phyloP scores from a whole-genome alignment of 148 eudicot species.

The Cornus florida region DNA sequence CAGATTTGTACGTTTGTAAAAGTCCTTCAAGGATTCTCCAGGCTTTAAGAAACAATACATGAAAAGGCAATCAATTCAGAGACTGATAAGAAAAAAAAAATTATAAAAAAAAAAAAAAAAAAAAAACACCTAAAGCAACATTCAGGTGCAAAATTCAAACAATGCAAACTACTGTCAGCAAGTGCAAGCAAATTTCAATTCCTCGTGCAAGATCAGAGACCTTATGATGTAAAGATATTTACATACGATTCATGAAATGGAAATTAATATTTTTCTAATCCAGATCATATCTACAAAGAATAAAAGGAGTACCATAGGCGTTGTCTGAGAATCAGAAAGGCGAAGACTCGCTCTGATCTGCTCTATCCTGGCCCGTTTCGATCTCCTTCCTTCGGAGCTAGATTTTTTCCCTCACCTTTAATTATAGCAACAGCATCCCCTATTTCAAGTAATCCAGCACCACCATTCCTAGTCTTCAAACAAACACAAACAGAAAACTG shows the following conservation, averaged over 20 bases:
- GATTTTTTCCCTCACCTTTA: conserved; percentile 71
- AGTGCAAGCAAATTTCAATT: neutral
- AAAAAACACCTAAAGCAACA: neutral
- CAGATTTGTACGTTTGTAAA: conserved; percentile 84
- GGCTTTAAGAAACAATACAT: conserved; percentile 51
- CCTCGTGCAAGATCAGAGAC: neutral
- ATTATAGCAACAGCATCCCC: conserved; percentile 90
- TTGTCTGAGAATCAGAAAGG: conserved; percentile 93
- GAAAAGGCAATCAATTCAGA: conserved; percentile 10
- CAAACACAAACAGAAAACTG: conserved; percentile 13
- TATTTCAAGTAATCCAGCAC: conserved; percentile 39
- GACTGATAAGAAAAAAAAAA: neutral
- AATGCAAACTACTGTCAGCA: neutral
- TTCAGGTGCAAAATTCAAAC: conserved; percentile 3
- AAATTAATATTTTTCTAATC: neutral
- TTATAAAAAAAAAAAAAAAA: neutral
- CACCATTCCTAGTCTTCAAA: conserved; percentile 47
- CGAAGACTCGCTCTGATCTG: conserved; percentile 98
- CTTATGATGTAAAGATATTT: neutral
- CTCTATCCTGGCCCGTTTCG: conserved; percentile 87
- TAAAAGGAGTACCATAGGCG: conserved; percentile 63
- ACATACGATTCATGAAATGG: neutral
- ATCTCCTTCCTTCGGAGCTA: conserved; percentile 93
- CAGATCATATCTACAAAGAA: conserved; percentile 4
- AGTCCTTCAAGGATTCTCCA: conserved; percentile 89